These are phyloP conservation scores for Closterium sp. DNA, from an alignment of 139 green algal genomes.

Conservation along the genomic window DNA sequence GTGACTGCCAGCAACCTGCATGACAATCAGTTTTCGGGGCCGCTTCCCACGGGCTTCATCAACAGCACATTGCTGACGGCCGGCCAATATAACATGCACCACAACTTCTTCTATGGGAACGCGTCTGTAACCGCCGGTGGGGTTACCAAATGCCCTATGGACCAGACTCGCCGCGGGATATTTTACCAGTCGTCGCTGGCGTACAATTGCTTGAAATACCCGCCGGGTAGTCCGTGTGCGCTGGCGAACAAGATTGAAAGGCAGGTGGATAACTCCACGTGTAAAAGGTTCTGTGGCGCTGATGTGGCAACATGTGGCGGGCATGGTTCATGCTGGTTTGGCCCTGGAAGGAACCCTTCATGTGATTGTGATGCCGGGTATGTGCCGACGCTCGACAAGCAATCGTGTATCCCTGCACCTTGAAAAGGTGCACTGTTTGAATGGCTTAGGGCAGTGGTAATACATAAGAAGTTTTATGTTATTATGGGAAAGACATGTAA, in stretches of 20 bases:
- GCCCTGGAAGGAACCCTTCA: not conserved
- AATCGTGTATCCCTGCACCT: not conserved
- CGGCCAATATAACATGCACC: too few relatives aligned
- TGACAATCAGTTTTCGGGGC: too few relatives aligned
- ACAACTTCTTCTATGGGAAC: too few relatives aligned
- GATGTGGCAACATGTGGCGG: not conserved
- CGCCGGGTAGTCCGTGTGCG: not conserved
- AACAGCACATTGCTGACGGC: too few relatives aligned
- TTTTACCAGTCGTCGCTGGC: not conserved
- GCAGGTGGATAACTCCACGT: not conserved
- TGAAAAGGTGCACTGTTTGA: too few relatives aligned
- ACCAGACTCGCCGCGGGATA: not conserved
- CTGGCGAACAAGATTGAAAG: not conserved
- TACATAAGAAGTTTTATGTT: too few relatives aligned
- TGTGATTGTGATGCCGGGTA: not conserved
- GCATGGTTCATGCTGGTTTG: not conserved
- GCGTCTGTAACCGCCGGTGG: not conserved
- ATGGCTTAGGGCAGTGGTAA: too few relatives aligned
- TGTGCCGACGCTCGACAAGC: not conserved
- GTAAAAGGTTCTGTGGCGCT: not conserved
- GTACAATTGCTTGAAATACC: not conserved
- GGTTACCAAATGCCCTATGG: not conserved
- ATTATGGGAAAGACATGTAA: not conserved
- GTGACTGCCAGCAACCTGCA: too few relatives aligned
- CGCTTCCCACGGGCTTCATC: too few relatives aligned